Evolutionary conservation across 2,329 filamentous ascomycete species (phyloP), one percentile per base, ranked within the genome.

Genomic region (Lachnellula arida): DNA sequence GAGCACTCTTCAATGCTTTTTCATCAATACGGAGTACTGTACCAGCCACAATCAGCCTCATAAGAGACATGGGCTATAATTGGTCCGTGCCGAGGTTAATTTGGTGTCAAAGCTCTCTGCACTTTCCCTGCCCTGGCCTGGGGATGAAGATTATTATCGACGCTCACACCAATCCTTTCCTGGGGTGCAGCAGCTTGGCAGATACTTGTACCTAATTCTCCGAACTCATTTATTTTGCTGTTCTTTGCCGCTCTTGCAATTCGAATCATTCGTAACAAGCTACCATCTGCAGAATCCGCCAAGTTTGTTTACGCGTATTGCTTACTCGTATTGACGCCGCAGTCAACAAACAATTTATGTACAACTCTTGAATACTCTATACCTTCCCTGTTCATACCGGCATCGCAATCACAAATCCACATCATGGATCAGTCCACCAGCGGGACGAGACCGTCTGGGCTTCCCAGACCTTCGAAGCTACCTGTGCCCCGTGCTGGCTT

Each of bases 401-500:
- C 15, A 14, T 19, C 32, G 42, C 46, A 12, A 53, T 11, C 40
- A 46, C 40, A n/a, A 44, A 39, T 55, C 34, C 39, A 52, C 25
- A 58, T 32, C 14, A 70, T 70, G 68, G 68, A 70, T 50, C 65
- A 61, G 39, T 60, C 63, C 43, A 54, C 62, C 15, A 61, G 58
- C 32, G 56, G 46, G 9, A 48, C 60, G 28, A 60, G 58, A 37
- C 65, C 65, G 17, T 67, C 64, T 49, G 64, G 60, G 12, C 73
- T 82, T 50, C 80, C 81, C 56, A 74, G 80, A 46, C 73, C 75
- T 44, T 83, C 80, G 22, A 76, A 77, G 61, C 71, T 84, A 47
- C 81, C 81, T 12, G 71, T 81, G 58, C 79, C 75, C 57, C 74
- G 44, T 70, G 72, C 43, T 62, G 65, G 42, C 64, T 71, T 80